Evolutionary conservation across 768 basidiomycete genomes (phyloP).

Genomic region (Suillus brevipes): DNA sequence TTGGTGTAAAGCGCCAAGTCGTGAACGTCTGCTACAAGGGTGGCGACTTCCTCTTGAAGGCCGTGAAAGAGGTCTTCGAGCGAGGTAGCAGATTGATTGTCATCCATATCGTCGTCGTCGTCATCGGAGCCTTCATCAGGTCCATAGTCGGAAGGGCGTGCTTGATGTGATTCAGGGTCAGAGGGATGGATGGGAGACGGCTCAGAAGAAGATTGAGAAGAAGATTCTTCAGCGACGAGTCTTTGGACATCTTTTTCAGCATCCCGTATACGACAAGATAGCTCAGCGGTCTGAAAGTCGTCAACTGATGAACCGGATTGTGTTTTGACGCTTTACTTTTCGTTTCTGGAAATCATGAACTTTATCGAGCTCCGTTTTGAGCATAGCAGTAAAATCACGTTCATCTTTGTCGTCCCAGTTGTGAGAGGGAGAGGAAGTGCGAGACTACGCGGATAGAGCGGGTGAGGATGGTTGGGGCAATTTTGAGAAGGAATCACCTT

Average conservation of each 20-base stretch:
- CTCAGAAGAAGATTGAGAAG: slow-evolving; percentile 24
- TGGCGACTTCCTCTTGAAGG: slow-evolving; percentile 93
- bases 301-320: background rate
- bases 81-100: slow-evolving; percentile 63
- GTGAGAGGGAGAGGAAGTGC: slow-evolving; percentile 51
- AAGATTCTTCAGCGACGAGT: slow-evolving; percentile 62
- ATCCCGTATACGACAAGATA: slow-evolving; percentile 76
- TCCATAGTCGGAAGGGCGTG: slow-evolving; percentile 42
- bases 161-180: slow-evolving; percentile 60
- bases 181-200: slow-evolving; percentile 24
- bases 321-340: slow-evolving; percentile 56
- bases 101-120: slow-evolving; percentile 45
- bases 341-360: slow-evolving; percentile 90
- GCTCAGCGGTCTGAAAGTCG: slow-evolving; percentile 65
- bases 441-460: slow-evolving; percentile 32
- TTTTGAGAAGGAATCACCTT: slow-evolving; percentile 50
- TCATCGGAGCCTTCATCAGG: slow-evolving; percentile 69
- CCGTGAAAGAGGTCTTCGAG: slow-evolving; percentile 84
- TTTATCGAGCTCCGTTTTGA: slow-evolving; percentile 89
- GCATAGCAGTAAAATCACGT: slow-evolving; percentile 71
- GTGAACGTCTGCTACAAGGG: slow-evolving; percentile 89
- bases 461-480: background rate
- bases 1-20: slow-evolving; percentile 93
- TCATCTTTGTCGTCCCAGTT: slow-evolving; percentile 82
- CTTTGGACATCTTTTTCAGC: slow-evolving; percentile 81